Base-by-base conservation (phyloP, 495 filamentous ascomycete species). In the Clohesyomyces aquaticus region DNA sequence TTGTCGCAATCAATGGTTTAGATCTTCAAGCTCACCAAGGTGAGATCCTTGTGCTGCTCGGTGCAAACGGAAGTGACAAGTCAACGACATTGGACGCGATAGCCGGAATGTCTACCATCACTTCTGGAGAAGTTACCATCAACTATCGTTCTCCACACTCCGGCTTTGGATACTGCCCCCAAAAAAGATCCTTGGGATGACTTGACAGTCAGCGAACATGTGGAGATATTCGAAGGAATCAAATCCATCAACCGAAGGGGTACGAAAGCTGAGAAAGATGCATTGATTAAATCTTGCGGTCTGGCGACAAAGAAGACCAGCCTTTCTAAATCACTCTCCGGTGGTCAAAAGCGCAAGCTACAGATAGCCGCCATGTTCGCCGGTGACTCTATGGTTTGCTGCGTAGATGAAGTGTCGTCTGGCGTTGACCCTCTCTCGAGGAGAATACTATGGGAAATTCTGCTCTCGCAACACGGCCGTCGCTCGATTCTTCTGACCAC, bases 301-400 rank as follows among this genome's bases (percentile, higher is more conserved):
- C 81, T 96, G 16, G 80, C 79, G n/a, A 77, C 80, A 16, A 96
- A 96, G 76, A 72, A 82, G 27, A 82, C 84, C 32, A 87, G 91
- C 0, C 77, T 78, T 63, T 82, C 89, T 0, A 82, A 81, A 57
- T 91, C 89, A 1, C 78, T 96, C 8, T 94, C 90, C 3, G 91
- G 91, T 8, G 91, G 91, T 0, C 92, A 96, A 74, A 96, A 94
- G 74, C 80, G 91, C 26, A 95, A 96, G 74, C 77, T 93, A 16
- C 91, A 96, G 72, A 81, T 96, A 8, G 89, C 89, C 11, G 91
- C 93, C 84, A 95, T 94, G 90, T 86, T 96, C 60, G 93, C 90
- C 18, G 91, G 91, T 43, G 92, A 90, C n/a, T 90, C 87, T 64
- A 83, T 81, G 14, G 85, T 96, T 6, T 96, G 91, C 73, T 92